Percentiles rank a stretch among this genome's conserved stretches.
phyloP scores from a whole-genome alignment of 306 rosid genomes.

The Sechiopsis laciniata region DNA sequence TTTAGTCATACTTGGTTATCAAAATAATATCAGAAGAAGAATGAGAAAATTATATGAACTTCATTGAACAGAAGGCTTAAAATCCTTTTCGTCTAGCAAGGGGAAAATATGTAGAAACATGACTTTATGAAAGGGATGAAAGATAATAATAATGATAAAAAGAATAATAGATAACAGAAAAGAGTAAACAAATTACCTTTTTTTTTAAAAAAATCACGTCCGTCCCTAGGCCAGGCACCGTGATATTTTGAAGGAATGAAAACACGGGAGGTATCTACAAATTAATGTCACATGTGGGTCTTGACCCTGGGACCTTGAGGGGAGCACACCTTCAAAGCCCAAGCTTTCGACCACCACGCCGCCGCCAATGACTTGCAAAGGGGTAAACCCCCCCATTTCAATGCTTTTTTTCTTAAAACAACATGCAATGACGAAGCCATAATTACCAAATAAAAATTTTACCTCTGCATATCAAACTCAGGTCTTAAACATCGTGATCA shows the following conservation, averaged over 20 bases:
- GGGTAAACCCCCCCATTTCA: background rate
- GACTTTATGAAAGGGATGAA: background rate
- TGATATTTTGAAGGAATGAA: too few relatives aligned
- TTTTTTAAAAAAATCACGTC: too few relatives aligned
- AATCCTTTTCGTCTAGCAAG: background rate
- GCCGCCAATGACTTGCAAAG: background rate
- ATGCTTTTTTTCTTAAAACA: background rate
- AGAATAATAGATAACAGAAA: background rate
- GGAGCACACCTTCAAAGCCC: too few relatives aligned
- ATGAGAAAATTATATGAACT: conserved; percentile 1
- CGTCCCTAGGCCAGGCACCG: too few relatives aligned
- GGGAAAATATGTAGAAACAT: background rate
- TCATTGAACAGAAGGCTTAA: background rate
- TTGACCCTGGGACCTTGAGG: too few relatives aligned
- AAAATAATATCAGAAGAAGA: background rate
- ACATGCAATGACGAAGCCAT: background rate
- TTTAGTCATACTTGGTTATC: background rate
- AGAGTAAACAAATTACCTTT: background rate
- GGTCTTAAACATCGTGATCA: background rate
- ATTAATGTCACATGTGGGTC: too few relatives aligned
- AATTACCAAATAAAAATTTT: background rate
- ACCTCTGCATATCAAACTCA: background rate
- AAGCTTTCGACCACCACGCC: too few relatives aligned
- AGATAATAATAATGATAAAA: background rate
- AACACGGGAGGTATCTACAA: too few relatives aligned